Base-by-base conservation (phyloP, 352 stramenopile genomes). In the Globisporangium cylindrosporum region DNA sequence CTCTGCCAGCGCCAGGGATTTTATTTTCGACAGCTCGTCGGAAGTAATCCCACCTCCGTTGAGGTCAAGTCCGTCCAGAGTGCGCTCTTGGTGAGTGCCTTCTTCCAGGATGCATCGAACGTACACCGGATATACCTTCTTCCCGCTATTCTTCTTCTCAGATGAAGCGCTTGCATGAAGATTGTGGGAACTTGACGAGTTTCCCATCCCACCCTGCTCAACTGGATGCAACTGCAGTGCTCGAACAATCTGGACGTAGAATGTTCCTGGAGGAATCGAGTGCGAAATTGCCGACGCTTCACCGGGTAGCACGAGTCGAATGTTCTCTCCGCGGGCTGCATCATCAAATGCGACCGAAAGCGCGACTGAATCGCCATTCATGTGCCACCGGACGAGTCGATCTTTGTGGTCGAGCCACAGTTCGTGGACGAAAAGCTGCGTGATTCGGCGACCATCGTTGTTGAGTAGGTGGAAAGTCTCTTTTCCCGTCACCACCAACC, bases 341-440 rank as follows among this genome's bases (percentile, higher is more conserved):
- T 86, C 81, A 46, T 94, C 87, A 62, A 94, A 94, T 15, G 87
- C 84, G 60, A 94, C 84, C 0, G 87, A 94, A 6, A 94, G 76
- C 9, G 84, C 87, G 5, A 94, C 87, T 0, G 87, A 83, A 36
- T 94, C 87, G 53, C 87, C 87, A 48, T 93, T 94, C 56, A 94
- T 75, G 71, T 94, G 87, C 87, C 87, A 95, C 9, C 87, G 85
- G 46, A 95, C 87, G 43, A 95, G 73, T 7, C 87, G 81, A 38
- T 91, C 76, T 64, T 95, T 95, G 69, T 92, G 87, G 67, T 95
- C 87, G 27, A 95, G 69, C 87, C 87, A 95, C 3, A 95, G 58
- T 53, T 95, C 87, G 58, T 95, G 87, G 9, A 95, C 87, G 67
- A 95, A 94, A 27, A 95, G 73, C 62, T 95, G 87, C 8, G 87